Conservation (phyloP, 306 rosid genomes). For the Ziziphus jujuba region DNA sequence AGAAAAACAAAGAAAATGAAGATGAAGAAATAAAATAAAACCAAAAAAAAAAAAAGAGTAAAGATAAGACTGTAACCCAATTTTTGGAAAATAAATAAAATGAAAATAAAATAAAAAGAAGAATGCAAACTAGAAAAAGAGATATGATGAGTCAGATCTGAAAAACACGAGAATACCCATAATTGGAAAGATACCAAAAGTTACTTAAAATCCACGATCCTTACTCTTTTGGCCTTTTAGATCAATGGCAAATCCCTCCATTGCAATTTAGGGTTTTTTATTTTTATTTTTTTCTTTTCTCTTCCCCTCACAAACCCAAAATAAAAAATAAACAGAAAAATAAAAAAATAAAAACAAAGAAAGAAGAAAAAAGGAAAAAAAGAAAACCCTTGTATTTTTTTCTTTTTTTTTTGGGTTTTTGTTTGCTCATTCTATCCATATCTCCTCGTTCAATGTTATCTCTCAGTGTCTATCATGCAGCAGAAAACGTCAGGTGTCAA, state of each 20-base stretch:
- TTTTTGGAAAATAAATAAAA: slow-evolving; percentile 21
- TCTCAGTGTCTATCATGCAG: slow-evolving; percentile 33
- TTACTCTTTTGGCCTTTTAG: slow-evolving; percentile 7
- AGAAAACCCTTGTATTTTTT: slow-evolving; percentile 1
- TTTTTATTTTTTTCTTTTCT: too few relatives aligned
- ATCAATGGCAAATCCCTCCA: neutral
- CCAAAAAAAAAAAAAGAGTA: neutral
- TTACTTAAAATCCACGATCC: slow-evolving; percentile 15
- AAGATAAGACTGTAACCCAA: slow-evolving; percentile 17
- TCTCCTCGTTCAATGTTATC: slow-evolving; percentile 12
- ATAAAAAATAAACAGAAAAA: neutral
- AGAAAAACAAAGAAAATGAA: neutral
- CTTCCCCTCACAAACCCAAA: neutral
- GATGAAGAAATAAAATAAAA: neutral
- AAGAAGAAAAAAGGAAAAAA: neutral
- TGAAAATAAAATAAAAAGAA: too few relatives aligned
- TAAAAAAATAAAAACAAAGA: neutral
- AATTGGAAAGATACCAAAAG: slow-evolving; percentile 26
- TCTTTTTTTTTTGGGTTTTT: too few relatives aligned
- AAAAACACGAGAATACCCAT: slow-evolving; percentile 24
- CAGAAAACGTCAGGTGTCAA: slow-evolving; percentile 18
- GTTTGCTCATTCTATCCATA: neutral
- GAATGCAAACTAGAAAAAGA: neutral
- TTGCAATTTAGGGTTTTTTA: slow-evolving; percentile 49
- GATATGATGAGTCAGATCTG: slow-evolving; percentile 52